Percentiles rank a stretch among this genome's conserved stretches.
Evolutionary conservation across 306 rosid genomes (phyloP).

Genomic region (Fagus sylvatica): DNA sequence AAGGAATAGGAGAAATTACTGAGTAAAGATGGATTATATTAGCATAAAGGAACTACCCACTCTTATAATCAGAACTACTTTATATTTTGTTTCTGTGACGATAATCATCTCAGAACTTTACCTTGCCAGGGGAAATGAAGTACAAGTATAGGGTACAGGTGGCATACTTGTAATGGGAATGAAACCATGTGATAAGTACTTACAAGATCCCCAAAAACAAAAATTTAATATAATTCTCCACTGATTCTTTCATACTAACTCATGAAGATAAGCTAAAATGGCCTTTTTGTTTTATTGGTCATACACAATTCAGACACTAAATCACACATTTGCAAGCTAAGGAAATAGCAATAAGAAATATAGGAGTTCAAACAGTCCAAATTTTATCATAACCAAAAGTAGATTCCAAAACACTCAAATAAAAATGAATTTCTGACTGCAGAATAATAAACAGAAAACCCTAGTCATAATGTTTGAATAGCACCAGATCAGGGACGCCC

Average conservation of each 20-base stretch:
- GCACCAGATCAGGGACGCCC: not conserved
- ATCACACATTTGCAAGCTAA: too few species aligned
- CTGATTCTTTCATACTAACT: too few species aligned
- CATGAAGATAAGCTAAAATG: too few species aligned
- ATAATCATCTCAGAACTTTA: not conserved
- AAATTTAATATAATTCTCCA: not conserved
- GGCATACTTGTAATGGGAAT: not conserved
- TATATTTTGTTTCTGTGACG: not conserved
- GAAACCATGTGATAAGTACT: not conserved
- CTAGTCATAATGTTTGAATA: conserved; percentile 2
- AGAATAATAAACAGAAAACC: conserved; percentile 4
- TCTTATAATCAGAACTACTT: not conserved
- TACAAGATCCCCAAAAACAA: not conserved
- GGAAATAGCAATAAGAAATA: too few species aligned
- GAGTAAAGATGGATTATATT: not conserved
- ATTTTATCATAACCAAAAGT: not conserved
- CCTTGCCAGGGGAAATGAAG: conserved; percentile 4
- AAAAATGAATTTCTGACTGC: not conserved
- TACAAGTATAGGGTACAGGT: not conserved
- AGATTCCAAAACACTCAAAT: not conserved
- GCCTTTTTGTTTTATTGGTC: too few species aligned
- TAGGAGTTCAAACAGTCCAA: too few species aligned
- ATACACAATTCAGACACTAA: too few species aligned
- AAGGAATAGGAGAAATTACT: not conserved
- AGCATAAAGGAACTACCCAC: not conserved